Conservation (phyloP, 176 grass and related monocot genomes). For the Zoysia pacifica region DNA sequence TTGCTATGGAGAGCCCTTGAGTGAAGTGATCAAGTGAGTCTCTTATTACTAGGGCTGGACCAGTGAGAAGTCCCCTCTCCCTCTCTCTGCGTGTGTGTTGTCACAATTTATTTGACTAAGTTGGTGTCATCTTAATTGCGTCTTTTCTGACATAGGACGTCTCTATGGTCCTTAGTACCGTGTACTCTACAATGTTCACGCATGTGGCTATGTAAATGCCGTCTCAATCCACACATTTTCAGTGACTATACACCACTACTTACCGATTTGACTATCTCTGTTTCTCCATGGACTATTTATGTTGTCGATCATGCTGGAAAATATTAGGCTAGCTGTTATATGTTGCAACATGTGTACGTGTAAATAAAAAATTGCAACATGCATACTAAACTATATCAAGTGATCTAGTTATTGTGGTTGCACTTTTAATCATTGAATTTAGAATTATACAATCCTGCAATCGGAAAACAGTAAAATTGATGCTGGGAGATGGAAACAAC, state of each 20-base stretch:
- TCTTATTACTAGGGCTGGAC: slow-evolving; percentile 24
- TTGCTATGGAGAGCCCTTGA: slow-evolving; percentile 2
- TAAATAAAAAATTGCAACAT: no score
- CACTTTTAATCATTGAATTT: no score
- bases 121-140: slow-evolving; percentile 25
- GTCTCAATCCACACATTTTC: background rate
- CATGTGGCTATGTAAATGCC: background rate
- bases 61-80: background rate
- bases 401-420: no score
- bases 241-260: background rate
- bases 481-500: no score
- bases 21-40: slow-evolving; percentile 23
- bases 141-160: background rate
- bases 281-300: background rate
- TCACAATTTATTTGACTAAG: slow-evolving; percentile 34
- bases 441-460: no score
- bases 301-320: background rate
- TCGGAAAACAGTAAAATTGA: no score
- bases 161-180: background rate
- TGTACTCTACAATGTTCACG: slow-evolving; percentile 18
- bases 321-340: background rate
- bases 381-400: no score
- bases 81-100: background rate
- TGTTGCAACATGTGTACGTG: no score
- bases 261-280: background rate